phyloP scores from a whole-genome alignment of 345 rosid genomes.

The Aquilaria malaccensis region DNA sequence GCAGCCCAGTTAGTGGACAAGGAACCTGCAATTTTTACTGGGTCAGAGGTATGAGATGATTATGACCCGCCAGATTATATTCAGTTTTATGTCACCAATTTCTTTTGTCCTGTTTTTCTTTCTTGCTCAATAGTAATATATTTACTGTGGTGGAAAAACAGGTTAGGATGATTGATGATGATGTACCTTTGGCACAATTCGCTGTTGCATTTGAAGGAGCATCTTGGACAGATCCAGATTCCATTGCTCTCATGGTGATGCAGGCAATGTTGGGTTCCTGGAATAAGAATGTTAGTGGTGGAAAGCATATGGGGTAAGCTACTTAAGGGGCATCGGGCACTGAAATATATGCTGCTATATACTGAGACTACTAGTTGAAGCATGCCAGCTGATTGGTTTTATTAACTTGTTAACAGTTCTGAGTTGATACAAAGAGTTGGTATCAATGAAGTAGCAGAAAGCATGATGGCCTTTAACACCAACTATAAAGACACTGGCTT shows the following conservation, averaged over 20 bases:
- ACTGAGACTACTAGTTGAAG: neutral
- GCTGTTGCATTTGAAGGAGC: constrained; percentile 97
- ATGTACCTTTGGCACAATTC: constrained; percentile 94
- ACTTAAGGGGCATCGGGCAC: neutral
- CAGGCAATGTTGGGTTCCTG: constrained; percentile 99
- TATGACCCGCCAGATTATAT: neutral
- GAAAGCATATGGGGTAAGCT: constrained; percentile 98
- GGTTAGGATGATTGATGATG: constrained; percentile 95
- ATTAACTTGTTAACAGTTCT: constrained; percentile 45
- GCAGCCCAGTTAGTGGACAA: constrained; percentile 77
- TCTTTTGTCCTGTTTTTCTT: neutral
- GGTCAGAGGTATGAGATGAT: constrained; percentile 74
- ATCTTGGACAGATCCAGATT: constrained; percentile 99
- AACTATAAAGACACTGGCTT: constrained; percentile 99
- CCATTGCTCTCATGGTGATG: constrained; percentile 92
- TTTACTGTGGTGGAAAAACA: constrained; percentile 18
- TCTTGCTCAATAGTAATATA: neutral
- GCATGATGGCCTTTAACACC: constrained; percentile 97
- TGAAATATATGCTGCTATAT: neutral
- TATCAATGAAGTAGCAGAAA: constrained; percentile 88
- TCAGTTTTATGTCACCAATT: constrained; percentile 3
- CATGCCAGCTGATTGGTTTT: constrained; percentile 15
- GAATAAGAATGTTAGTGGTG: constrained; percentile 81
- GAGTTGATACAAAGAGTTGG: constrained; percentile 82
- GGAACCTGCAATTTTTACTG: constrained; percentile 88